phyloP scores from a whole-genome alignment of 2,329 filamentous ascomycete species.

The Hypoxylon sp. region DNA sequence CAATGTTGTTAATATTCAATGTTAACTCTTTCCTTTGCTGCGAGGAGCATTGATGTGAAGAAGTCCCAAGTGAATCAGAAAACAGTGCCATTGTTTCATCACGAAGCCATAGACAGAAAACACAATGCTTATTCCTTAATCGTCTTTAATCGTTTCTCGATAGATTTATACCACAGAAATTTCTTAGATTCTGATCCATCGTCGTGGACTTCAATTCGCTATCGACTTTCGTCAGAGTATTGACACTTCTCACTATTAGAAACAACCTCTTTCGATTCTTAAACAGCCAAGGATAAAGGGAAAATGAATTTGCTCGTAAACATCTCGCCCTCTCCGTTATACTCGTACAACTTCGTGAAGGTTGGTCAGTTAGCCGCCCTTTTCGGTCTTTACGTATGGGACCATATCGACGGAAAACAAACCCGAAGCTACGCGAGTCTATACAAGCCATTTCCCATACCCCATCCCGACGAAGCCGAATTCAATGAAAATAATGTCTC shows the following conservation, averaged over 20 bases:
- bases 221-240: not conserved
- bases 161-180: not conserved
- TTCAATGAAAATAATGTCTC: slow-evolving; percentile 46
- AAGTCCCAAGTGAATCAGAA: not conserved
- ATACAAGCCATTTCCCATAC: slow-evolving; percentile 43
- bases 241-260: not conserved
- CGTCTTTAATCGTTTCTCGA: not conserved
- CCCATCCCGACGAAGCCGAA: not conserved
- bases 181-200: not conserved
- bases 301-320: not conserved
- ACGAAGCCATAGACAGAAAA: not conserved
- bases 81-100: not conserved
- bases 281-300: not conserved
- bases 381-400: slow-evolving; percentile 34
- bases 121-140: not conserved
- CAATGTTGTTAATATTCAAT: not conserved
- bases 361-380: slow-evolving; percentile 6
- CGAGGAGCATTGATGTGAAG: not conserved
- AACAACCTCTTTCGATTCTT: not conserved
- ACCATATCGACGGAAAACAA: slow-evolving; percentile 29
- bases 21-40: not conserved
- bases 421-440: slow-evolving; percentile 4
- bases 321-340: not conserved
- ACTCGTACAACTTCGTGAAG: not conserved
- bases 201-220: not conserved